Base-by-base conservation (phyloP, 2,329 filamentous ascomycete genomes). In the Sporothrix inflata region DNA sequence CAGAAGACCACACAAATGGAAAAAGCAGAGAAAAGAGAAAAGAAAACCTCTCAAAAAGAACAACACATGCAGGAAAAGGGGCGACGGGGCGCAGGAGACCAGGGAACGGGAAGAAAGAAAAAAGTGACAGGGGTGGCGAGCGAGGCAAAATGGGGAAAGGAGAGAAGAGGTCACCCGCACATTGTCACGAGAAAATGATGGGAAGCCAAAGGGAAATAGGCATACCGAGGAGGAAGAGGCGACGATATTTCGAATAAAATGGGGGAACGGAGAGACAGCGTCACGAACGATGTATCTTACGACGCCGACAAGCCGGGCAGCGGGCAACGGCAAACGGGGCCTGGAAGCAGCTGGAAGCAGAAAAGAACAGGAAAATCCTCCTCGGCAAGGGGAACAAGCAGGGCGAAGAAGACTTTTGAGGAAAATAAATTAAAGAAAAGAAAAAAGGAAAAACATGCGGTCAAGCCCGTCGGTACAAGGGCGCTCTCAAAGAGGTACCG, bases 231-330 rank as follows among this genome's bases (percentile, higher is more conserved):
- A 34, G 63, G 34, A 19, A 61, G 27, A 12, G 21, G n/a, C 63
- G 24, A 66, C 63, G 30, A 49, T 27, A 47, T 6, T 11, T n/a
- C 30, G 19, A 63, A 45, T 19, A 38, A 65, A 49, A 34, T 24
- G 38, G 47, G 34, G 34, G 21, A 61, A 19, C 55, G 51, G 42
- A 21, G 27, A 57, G 38, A n/a, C 16, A 66, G 47, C 21, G 57
- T 49, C 73, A 73, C 72, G 73, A 63, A 72, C 40, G 12, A 4
- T 45, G 40, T 45, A 45, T 12, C 16, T 45, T 16, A 49, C 73
- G 68, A 66, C 66, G 30, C 71, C 72, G 72, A 71, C 67, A 42
- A 73, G 55, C 60, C 61, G 61, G 70, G 34, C 72, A 69, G 24
- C 40, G 24, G 60, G 27, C 69, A 71, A 67, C 45, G 68, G 70